Evolutionary conservation across 129 eudicot species (phyloP), one percentile per base, ranked within the genome.

Genomic region (Chrysanthemum lavandulifolium): DNA sequence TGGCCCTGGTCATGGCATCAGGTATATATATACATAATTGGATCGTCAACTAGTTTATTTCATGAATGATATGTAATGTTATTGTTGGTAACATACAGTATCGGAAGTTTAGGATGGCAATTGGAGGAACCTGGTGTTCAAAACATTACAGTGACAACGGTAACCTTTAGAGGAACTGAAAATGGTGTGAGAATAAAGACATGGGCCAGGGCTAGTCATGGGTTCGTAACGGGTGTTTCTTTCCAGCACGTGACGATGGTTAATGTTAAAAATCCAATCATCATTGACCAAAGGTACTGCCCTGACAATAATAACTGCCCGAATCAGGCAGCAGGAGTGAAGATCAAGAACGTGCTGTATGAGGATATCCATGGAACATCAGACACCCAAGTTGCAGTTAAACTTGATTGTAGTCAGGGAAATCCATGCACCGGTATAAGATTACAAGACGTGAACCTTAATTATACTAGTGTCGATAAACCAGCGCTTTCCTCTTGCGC

Each of bases 1-100:
- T 13, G 85, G 85, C 31, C 85, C 85, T 18, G 85, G 88, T 45
- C 88, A 84, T 47, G 88, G 88, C 67, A 84, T 84, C 13, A 81
- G 88, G 88, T 84, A 79, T 0, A 23, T 15, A 14, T 13, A 1
- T 56, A 14, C 19, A 29, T 60, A 60, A 60, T 36, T 33, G 13
- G 16, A 16, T 65, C 19, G 6, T 10, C 47, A 14, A 36, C 1
- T 70, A 10, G n/a, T 5, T 77, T 13, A 21, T 53, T 14, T 15
- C 31, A 56, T 75, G 12, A 12, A 10, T 59, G 6, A 8, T 23
- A 21, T 27, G 53, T 25, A 6, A 18, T 33, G 48, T 0, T 0
- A 3, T 50, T 0, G 15, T 40, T 7, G 29, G 13, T 2, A 3
- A 18, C 9, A 1, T 25, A 65, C 14, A 81, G 85, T 69, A 81